Percentiles rank a stretch among this genome's conserved stretches.
Evolutionary conservation across 768 basidiomycete species (phyloP).

Genomic region (Boletus barrowsii): DNA sequence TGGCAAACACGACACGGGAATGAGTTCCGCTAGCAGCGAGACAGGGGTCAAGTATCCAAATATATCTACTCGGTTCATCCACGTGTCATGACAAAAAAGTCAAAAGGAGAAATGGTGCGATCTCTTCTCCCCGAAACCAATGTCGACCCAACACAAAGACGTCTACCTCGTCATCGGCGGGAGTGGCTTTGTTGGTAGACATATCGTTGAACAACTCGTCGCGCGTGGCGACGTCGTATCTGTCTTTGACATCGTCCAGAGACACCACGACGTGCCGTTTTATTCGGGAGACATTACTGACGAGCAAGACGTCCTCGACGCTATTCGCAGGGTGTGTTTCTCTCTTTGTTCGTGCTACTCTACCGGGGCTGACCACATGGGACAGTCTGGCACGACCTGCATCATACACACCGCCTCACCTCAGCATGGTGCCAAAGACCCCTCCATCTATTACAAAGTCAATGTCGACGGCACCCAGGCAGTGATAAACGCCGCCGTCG

Average conservation of each 20-base stretch:
- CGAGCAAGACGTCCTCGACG: conserved; percentile 64
- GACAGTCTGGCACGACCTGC: conserved; percentile 76
- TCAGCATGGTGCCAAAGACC: conserved; percentile 62
- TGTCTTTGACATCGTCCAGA: conserved; percentile 89
- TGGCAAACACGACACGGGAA: too few relatives aligned
- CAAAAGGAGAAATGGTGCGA: conserved; percentile 7
- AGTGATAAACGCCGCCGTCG: conserved; percentile 77
- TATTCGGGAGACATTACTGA: conserved; percentile 88
- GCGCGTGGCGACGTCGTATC: conserved; percentile 78
- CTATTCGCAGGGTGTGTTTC: conserved; percentile 63
- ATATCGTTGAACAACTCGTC: conserved; percentile 83
- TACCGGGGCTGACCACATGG: background rate
- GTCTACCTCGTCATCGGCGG: conserved; percentile 92
- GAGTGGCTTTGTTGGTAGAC: conserved; percentile 86
- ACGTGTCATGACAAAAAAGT: conserved; percentile 10
- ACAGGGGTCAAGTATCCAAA: conserved; percentile 13
- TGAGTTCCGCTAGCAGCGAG: too few relatives aligned
- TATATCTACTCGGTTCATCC: background rate
- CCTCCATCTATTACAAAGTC: conserved; percentile 82
- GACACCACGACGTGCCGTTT: conserved; percentile 83
- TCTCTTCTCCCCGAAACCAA: background rate
- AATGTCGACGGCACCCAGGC: conserved; percentile 90
- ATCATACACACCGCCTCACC: conserved; percentile 96
- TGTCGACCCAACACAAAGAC: conserved; percentile 43
- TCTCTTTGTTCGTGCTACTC: background rate